Conservation (phyloP, 192 early-diverging fungal genomes). For the Coemansia sp. region DNA sequence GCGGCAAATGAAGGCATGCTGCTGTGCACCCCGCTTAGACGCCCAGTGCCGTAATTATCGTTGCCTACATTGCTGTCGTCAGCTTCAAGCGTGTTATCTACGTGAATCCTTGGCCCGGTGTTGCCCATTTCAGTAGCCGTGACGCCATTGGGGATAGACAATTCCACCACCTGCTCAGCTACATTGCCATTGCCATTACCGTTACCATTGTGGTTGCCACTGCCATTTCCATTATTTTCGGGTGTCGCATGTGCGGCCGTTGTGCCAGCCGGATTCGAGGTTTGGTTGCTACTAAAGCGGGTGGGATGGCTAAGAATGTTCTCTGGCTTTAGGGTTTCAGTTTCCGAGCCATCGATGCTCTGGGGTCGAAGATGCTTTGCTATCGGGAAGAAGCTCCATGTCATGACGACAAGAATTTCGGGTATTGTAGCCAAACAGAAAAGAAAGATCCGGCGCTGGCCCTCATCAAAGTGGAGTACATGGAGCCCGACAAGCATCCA, state of each 20-base stretch:
- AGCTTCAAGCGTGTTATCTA: background rate
- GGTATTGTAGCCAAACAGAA: slow-evolving; percentile 35
- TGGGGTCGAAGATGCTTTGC: slow-evolving; percentile 26
- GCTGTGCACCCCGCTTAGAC: slow-evolving; percentile 1
- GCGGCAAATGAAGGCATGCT: background rate
- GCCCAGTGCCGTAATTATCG: background rate
- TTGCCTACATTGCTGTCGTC: background rate
- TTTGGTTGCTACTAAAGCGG: background rate
- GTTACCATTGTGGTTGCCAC: background rate
- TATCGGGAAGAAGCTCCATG: slow-evolving; percentile 32
- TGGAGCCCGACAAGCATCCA: slow-evolving; percentile 49
- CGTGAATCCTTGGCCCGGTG: background rate
- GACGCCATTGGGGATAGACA: slow-evolving; percentile 5
- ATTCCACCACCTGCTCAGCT: background rate
- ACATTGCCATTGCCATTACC: no score
- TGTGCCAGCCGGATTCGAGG: background rate
- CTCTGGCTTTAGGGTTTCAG: slow-evolving; percentile 15
- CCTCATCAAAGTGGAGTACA: slow-evolving; percentile 25
- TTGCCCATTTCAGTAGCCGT: background rate
- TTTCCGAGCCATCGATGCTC: background rate
- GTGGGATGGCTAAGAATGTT: background rate
- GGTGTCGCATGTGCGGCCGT: background rate
- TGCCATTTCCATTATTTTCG: background rate
- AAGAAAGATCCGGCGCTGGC: slow-evolving; percentile 46
- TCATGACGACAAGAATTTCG: slow-evolving; percentile 22